These are phyloP conservation scores for Angomonas deanei DNA, from an alignment of 208 protist genomes.

Conservation along the genomic window DNA sequence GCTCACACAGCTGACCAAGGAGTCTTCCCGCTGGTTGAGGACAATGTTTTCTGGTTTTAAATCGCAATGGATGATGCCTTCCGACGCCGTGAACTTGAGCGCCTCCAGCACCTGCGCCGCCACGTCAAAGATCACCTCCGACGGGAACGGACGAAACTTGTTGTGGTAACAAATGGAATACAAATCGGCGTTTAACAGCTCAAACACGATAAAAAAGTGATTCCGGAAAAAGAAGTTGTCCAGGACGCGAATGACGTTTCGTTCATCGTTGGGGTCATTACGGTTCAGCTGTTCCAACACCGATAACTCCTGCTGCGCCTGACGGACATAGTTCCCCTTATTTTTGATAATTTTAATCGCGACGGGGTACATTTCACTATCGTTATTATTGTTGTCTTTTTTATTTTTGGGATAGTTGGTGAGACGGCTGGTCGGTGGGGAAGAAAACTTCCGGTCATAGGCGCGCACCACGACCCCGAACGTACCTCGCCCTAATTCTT, in stretches of 20 bases:
- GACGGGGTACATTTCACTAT: conserved; percentile 15
- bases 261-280: conserved; percentile 54
- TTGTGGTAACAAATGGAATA: conserved; percentile 61
- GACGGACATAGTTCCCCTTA: conserved; percentile 68
- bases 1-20: neutral
- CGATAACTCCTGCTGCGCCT: conserved; percentile 82
- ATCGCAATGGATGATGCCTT: conserved; percentile 94
- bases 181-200: conserved; percentile 67
- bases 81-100: conserved; percentile 51
- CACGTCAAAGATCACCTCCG: conserved; percentile 67
- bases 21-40: conserved; percentile 24
- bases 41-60: conserved; percentile 97
- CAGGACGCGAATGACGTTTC: conserved; percentile 63
- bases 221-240: conserved; percentile 58
- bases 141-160: conserved; percentile 73
- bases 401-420: neutral
- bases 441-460: conserved; percentile 49
- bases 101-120: conserved; percentile 56
- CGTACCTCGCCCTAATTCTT: conserved; percentile 75
- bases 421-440: neutral
- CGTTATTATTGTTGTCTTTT: neutral
- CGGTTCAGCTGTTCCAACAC: conserved; percentile 55
- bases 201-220: conserved; percentile 79
- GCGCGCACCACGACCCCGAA: conserved; percentile 88
- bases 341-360: conserved; percentile 89